Evolutionary conservation across 106 monocot species (phyloP).

Genomic region (Agapanthus africanus): DNA sequence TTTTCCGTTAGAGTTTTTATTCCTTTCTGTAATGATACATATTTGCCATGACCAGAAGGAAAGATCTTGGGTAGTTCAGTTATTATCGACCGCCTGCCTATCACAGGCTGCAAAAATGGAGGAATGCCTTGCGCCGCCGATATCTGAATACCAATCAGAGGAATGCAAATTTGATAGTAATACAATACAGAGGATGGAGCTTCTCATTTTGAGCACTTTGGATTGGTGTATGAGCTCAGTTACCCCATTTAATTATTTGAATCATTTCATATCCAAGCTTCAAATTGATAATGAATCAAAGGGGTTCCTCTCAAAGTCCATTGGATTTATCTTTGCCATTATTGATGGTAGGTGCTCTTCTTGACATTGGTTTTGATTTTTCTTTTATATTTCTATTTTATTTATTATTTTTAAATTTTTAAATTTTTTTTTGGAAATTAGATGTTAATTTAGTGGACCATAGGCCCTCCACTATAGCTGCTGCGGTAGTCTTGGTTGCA

Average conservation of each 20-base stretch:
- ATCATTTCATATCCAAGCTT: slow-evolving; percentile 42
- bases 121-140: slow-evolving; percentile 41
- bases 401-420: background rate
- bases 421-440: background rate
- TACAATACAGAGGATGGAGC: slow-evolving; percentile 69
- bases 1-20: background rate
- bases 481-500: slow-evolving; percentile 55
- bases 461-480: slow-evolving; percentile 53
- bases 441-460: slow-evolving; percentile 31
- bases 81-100: slow-evolving; percentile 76
- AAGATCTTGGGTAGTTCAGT: slow-evolving; percentile 49
- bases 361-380: background rate
- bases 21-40: background rate
- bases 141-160: slow-evolving; percentile 44
- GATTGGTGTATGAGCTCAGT: slow-evolving; percentile 77
- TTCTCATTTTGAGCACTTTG: slow-evolving; percentile 72
- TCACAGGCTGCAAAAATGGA: slow-evolving; percentile 92
- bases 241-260: slow-evolving; percentile 70
- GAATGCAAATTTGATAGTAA: slow-evolving; percentile 34
- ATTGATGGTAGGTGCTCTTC: slow-evolving; percentile 39
- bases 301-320: slow-evolving; percentile 29
- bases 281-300: background rate
- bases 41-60: slow-evolving; percentile 21
- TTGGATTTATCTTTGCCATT: slow-evolving; percentile 30
- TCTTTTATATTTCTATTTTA: background rate